phyloP scores from a whole-genome alignment of 1,139 yeast genomes.

The Protomyces inundatus region DNA sequence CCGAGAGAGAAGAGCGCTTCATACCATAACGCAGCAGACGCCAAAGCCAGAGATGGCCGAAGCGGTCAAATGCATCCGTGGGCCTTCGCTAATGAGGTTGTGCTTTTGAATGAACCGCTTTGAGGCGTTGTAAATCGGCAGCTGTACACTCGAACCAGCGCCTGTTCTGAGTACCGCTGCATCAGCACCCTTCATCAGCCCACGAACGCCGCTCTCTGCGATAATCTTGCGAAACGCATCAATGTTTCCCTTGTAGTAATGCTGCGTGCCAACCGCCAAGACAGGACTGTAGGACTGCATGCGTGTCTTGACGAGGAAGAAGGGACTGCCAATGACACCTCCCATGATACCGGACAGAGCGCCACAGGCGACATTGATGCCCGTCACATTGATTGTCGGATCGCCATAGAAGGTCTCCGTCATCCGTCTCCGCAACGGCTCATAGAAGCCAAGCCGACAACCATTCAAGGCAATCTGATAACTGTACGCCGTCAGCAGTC shows the following conservation, averaged over 20 bases:
- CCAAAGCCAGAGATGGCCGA: constrained; percentile 83
- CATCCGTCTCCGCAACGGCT: constrained; percentile 64
- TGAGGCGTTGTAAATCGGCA: constrained; percentile 82
- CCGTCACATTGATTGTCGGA: constrained; percentile 46
- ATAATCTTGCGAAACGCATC: constrained; percentile 64
- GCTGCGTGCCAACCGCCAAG: constrained; percentile 80
- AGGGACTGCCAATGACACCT: constrained; percentile 83
- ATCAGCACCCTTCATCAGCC: constrained; percentile 84
- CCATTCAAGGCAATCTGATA: constrained; percentile 91
- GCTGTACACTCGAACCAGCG: constrained; percentile 90
- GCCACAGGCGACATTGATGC: constrained; percentile 71
- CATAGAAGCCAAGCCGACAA: constrained; percentile 87
- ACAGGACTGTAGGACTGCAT: constrained; percentile 82
- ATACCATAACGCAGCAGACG: constrained; percentile 77
- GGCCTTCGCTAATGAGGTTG: constrained; percentile 55
- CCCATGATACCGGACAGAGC: constrained; percentile 83
- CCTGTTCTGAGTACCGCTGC: constrained; percentile 94
- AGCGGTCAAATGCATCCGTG: constrained; percentile 66
- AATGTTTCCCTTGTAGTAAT: constrained; percentile 65
- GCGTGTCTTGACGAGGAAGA: constrained; percentile 85
- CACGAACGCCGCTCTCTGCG: constrained; percentile 64
- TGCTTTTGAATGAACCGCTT: constrained; percentile 53
- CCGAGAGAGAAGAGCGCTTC: constrained; percentile 28
- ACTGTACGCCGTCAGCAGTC: constrained; percentile 72
- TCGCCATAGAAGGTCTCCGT: constrained; percentile 56